A percentile compares a stretch with the other conserved stretches of the same genome.
These are phyloP conservation scores for Psilocybe cyanescens DNA, from an alignment of 768 basidiomycete genomes.

Conservation along the genomic window DNA sequence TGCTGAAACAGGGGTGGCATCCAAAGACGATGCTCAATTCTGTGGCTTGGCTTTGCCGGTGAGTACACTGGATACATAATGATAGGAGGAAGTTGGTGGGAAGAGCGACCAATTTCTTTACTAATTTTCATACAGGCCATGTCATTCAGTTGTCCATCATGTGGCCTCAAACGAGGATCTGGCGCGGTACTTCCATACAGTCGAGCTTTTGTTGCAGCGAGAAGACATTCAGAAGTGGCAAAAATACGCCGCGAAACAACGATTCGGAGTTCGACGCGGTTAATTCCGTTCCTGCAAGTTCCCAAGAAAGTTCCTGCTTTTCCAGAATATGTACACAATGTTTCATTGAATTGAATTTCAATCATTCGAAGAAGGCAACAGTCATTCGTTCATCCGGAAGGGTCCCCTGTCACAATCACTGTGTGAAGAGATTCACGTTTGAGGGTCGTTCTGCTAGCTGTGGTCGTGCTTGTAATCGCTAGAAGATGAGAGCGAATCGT, in stretches of 20 bases:
- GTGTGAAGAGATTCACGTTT: too few relatives aligned
- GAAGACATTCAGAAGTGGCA: constrained; percentile 63
- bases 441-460: too few relatives aligned
- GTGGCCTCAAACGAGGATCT: constrained; percentile 55
- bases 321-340: too few relatives aligned
- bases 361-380: too few relatives aligned
- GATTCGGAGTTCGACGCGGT: constrained; percentile 31
- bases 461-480: too few relatives aligned
- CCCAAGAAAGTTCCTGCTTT: too few relatives aligned
- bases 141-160: constrained; percentile 46
- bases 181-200: constrained; percentile 51
- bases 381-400: too few relatives aligned
- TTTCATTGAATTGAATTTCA: too few relatives aligned
- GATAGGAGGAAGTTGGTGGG: not conserved
- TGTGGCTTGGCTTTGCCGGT: constrained; percentile 66
- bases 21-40: constrained; percentile 52
- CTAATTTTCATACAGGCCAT: constrained; percentile 39
- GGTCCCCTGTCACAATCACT: too few relatives aligned
- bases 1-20: constrained; percentile 63
- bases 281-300: not conserved
- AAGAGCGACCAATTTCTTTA: not conserved
- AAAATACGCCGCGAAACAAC: constrained; percentile 53
- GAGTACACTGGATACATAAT: constrained; percentile 5
- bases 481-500: too few relatives aligned
- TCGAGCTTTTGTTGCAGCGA: constrained; percentile 50